These are phyloP conservation scores for Exophiala calicioides DNA, from an alignment of 2,329 filamentous ascomycete genomes.

Conservation along the genomic window DNA sequence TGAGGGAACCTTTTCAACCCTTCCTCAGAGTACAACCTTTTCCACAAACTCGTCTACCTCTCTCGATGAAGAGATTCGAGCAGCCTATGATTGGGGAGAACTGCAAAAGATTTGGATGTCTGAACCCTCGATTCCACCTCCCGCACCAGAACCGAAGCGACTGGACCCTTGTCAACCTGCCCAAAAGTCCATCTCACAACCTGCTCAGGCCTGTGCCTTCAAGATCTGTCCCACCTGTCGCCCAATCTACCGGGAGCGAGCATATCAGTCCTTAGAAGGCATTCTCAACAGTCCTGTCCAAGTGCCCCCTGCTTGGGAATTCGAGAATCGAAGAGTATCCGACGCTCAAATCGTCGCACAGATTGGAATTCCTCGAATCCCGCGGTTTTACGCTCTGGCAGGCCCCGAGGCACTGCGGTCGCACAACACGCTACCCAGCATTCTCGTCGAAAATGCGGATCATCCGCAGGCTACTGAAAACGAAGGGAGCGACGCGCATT, in stretches of 20 bases:
- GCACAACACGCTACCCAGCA: slow-evolving; percentile 4
- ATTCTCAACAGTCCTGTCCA: slow-evolving; percentile 41
- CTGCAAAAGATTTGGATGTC: slow-evolving; percentile 25
- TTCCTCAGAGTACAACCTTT: slow-evolving; percentile 32
- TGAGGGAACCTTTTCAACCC: slow-evolving; percentile 21
- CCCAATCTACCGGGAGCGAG: slow-evolving; percentile 45
- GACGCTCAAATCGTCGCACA: slow-evolving; percentile 32
- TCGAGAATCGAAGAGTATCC: slow-evolving; percentile 35
- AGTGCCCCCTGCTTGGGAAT: slow-evolving; percentile 35
- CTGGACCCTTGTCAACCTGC: background rate
- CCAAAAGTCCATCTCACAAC: background rate
- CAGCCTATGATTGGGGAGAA: slow-evolving; percentile 26
- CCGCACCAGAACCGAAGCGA: slow-evolving; percentile 6
- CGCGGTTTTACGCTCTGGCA: slow-evolving; percentile 12
- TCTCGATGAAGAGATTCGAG: slow-evolving; percentile 28
- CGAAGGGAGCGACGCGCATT: slow-evolving; percentile 5
- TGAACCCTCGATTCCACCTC: slow-evolving; percentile 13
- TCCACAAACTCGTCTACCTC: slow-evolving; percentile 26
- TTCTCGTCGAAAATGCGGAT: background rate
- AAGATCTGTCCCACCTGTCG: slow-evolving; percentile 53
- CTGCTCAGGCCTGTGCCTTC: slow-evolving; percentile 42
- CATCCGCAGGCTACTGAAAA: background rate
- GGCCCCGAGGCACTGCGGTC: slow-evolving; percentile 7
- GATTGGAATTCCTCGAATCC: slow-evolving; percentile 7
- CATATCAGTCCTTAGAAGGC: slow-evolving; percentile 35